Percentiles rank a stretch among this genome's conserved stretches.
phyloP scores from a whole-genome alignment of 768 basidiomycete genomes.

The Trametes cinnabarina region DNA sequence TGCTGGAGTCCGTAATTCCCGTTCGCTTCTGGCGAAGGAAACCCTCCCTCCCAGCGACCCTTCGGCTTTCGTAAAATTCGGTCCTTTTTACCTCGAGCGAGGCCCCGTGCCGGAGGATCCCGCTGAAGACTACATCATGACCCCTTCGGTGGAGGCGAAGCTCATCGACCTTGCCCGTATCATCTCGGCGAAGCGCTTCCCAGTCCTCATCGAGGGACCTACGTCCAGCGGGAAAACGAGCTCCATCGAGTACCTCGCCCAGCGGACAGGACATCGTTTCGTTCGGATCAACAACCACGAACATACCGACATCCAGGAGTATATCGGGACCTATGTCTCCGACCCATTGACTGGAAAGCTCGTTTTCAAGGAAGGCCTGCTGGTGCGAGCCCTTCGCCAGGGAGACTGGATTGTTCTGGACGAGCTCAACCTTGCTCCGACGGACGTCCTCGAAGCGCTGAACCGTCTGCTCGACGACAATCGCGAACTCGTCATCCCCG shows the following conservation, averaged over 20 bases:
- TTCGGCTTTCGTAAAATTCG: constrained; percentile 75
- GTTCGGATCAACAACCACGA: constrained; percentile 99
- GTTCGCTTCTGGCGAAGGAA: constrained; percentile 69
- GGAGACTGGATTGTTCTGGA: constrained; percentile 99
- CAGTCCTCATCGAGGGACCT: constrained; percentile 95
- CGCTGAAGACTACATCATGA: constrained; percentile 86
- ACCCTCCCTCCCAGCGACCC: constrained; percentile 51
- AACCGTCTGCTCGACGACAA: constrained; percentile 98
- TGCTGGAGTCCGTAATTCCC: constrained; percentile 73
- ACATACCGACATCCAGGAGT: constrained; percentile 99
- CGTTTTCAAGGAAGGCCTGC: constrained; percentile 89
- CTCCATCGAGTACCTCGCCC: constrained; percentile 92
- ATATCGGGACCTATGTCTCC: constrained; percentile 94
- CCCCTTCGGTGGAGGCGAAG: constrained; percentile 92
- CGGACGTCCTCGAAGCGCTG: constrained; percentile 95
- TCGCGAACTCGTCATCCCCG: constrained; percentile 90
- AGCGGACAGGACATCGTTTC: constrained; percentile 89
- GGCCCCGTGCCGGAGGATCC: constrained; percentile 66
- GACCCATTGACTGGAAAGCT: constrained; percentile 92
- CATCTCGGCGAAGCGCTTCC: constrained; percentile 83
- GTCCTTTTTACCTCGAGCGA: constrained; percentile 85
- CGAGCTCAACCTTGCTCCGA: constrained; percentile 95
- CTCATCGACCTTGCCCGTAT: constrained; percentile 94
- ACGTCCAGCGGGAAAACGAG: constrained; percentile 98
- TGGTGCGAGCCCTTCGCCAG: constrained; percentile 85